These are phyloP conservation scores for Coemansia sp. DNA, from an alignment of 192 early-diverging fungal genomes.

Conservation along the genomic window DNA sequence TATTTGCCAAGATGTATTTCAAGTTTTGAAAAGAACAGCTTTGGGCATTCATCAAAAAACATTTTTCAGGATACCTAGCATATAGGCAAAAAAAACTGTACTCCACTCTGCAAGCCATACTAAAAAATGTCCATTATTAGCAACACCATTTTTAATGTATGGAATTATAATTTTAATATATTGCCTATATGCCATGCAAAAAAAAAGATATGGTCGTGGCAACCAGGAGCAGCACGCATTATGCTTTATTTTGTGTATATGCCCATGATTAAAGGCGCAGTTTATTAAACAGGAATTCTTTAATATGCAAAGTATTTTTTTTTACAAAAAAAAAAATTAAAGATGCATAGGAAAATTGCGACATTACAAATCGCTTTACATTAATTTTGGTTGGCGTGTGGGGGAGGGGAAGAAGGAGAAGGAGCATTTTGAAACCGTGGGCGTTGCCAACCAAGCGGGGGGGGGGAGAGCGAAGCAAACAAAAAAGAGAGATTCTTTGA, in stretches of 20 bases:
- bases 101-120: neutral
- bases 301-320: neutral
- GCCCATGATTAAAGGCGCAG: neutral
- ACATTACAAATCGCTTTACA: too few species aligned
- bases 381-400: too few species aligned
- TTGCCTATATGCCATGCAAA: neutral
- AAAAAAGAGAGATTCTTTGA: neutral
- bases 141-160: neutral
- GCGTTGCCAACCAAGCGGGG: neutral
- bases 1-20: neutral
- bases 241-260: neutral
- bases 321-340: neutral
- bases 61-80: neutral
- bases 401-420: neutral
- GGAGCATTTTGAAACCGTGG: constrained; percentile 10
- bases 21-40: neutral
- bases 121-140: neutral
- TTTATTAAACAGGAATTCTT: constrained; percentile 1
- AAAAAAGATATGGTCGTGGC: constrained; percentile 1
- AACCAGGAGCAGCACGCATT: neutral
- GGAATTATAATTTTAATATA: neutral
- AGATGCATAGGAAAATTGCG: neutral
- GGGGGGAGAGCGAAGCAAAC: neutral
- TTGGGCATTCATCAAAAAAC: neutral
- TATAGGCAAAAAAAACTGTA: neutral